Base-by-base conservation (phyloP, 2,329 filamentous ascomycete species). In the Cyclaneusma minus region DNA sequence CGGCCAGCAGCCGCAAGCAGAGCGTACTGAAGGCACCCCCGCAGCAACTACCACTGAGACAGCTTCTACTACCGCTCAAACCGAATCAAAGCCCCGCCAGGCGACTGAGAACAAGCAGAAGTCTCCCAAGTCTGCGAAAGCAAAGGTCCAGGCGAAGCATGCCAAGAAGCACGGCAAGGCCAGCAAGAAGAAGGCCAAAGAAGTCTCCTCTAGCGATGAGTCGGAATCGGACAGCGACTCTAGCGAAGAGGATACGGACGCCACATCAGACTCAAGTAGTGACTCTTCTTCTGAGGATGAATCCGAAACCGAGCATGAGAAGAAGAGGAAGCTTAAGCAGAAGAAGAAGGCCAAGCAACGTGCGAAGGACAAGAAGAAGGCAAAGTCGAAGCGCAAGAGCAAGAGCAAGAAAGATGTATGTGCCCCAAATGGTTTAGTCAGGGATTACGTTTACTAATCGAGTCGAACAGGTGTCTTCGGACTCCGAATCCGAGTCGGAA, bases 371-470 rank as follows among this genome's bases (percentile, higher is more conserved):
- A 48, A 48, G 35, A 39, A 40, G 26, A 58, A 55, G 35, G 35
- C 41, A 4, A 56, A 54, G 41, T 51, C 48, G 21, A 58, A 52
- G 41, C 41, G 45, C 22, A 52, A 49, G 30, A 37, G 45, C 22
- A 52, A 49, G 30, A 37, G 48, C 6, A 48, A 41, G 27, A 45
- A 50, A 41, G 41, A 41, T 36, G 32, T 47, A 47, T 14, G 38
- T 35, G 8, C 29, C 31, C 13, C 34, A 29, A 25, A 35, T 32
- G 25, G 25, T 13, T 30, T 22, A n/a, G n/a, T n/a, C n/a, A n/a
- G n/a, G n/a, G 13, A 10, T 6, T 4, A 12, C 3, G 16, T 7
- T 12, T 27, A 16, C 33, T 42, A 28, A 41, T 19, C n/a, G 8
- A 13, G 11, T 14, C 13, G 24, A 9, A 9, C 23, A 45, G 41